Conservation (phyloP, 2,329 filamentous ascomycete genomes). For the Paracamarosporium sp. region DNA sequence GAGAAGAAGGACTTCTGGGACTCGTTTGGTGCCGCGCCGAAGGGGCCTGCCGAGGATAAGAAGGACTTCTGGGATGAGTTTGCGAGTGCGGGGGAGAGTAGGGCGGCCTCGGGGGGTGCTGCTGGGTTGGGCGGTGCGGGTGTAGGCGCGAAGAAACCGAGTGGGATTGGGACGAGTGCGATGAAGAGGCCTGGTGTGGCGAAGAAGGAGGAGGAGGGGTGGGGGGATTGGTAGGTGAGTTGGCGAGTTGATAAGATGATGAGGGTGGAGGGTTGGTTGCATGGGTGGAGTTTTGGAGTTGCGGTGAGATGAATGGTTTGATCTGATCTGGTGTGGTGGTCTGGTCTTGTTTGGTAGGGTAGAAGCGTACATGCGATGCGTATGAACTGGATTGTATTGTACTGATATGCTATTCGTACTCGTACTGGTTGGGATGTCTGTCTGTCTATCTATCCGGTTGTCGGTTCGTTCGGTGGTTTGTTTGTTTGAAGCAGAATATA, state of each 20-base stretch:
- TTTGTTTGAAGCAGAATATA: too few relatives aligned
- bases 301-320: constrained; percentile 4
- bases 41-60: constrained; percentile 54
- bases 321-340: constrained; percentile 16
- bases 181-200: constrained; percentile 64
- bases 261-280: constrained; percentile 2
- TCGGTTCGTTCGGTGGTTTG: too few relatives aligned
- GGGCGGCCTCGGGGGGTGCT: constrained; percentile 42
- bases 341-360: too few relatives aligned
- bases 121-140: constrained; percentile 13
- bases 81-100: constrained; percentile 41
- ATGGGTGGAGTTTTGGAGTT: constrained; percentile 8
- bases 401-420: too few relatives aligned
- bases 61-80: constrained; percentile 69
- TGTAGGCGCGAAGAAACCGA: constrained; percentile 46
- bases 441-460: too few relatives aligned
- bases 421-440: too few relatives aligned
- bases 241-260: constrained; percentile 1
- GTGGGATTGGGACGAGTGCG: constrained; percentile 68
- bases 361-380: too few relatives aligned
- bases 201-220: constrained; percentile 63
- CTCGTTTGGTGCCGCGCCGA: constrained; percentile 74
- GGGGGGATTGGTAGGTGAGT: constrained; percentile 59
- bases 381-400: too few relatives aligned
- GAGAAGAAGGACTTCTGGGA: constrained; percentile 90